A percentile compares a stretch with the other conserved stretches of the same genome.
Evolutionary conservation across 1,284 basidiomycete genomes (phyloP).

Genomic region (Hortiboletus rubellus): DNA sequence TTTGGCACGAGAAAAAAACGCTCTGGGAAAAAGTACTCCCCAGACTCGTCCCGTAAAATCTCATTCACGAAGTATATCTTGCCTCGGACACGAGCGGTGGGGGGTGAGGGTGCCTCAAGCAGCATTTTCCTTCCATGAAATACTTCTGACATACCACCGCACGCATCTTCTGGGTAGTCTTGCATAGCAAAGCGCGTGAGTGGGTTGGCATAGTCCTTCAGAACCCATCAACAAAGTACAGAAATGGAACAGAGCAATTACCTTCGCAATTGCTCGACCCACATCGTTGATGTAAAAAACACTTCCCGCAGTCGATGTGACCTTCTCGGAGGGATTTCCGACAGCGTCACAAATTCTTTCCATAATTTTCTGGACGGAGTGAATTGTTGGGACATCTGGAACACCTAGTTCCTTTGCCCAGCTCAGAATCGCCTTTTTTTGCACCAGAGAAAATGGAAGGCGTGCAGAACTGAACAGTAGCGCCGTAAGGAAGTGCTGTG

Average conservation of each 20-base stretch:
- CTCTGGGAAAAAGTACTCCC: too few species aligned
- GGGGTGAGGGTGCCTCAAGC: too few species aligned
- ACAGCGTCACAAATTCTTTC: background rate
- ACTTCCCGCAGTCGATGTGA: background rate
- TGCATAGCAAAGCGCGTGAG: too few species aligned
- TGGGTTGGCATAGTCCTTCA: too few species aligned
- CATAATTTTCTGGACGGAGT: background rate
- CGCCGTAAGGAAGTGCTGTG: background rate
- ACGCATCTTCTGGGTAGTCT: too few species aligned
- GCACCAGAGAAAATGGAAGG: slow-evolving; percentile 1
- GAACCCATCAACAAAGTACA: too few species aligned
- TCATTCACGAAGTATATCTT: too few species aligned
- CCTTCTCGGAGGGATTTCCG: background rate
- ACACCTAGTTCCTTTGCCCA: slow-evolving; percentile 10
- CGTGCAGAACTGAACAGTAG: slow-evolving; percentile 2
- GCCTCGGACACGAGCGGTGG: too few species aligned
- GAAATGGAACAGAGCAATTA: background rate
- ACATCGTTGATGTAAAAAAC: slow-evolving; percentile 15
- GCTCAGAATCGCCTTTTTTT: slow-evolving; percentile 5
- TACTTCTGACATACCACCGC: too few species aligned
- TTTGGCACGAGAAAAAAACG: too few species aligned
- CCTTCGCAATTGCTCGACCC: background rate
- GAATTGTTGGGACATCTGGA: background rate
- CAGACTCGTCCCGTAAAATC: too few species aligned
- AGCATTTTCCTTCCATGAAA: too few species aligned